Conservation (phyloP, 768 basidiomycete genomes). For the Russula sp. region DNA sequence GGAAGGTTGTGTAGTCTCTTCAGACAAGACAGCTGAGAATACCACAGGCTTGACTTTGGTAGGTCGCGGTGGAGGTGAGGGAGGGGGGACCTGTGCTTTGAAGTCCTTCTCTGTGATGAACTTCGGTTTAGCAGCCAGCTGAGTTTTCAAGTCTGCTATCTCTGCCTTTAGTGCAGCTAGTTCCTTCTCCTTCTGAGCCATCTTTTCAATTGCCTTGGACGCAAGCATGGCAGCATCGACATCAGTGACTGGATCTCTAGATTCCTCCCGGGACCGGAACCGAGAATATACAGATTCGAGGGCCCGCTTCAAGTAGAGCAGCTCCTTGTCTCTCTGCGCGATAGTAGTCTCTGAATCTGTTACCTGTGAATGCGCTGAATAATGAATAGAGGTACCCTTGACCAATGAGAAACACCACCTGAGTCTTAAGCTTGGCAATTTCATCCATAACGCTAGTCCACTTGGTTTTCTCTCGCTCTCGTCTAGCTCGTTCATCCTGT, state of each 20-base stretch:
- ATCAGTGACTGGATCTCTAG: conserved; percentile 41
- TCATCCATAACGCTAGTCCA: conserved; percentile 70
- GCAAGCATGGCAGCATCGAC: conserved; percentile 66
- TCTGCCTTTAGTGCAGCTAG: conserved; percentile 46
- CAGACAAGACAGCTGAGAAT: not conserved
- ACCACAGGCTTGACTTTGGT: not conserved
- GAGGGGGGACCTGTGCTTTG: conserved; percentile 58
- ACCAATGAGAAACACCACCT: conserved; percentile 37
- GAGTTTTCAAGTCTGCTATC: conserved; percentile 43
- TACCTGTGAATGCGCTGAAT: conserved; percentile 34
- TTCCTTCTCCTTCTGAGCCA: conserved; percentile 62
- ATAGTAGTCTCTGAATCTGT: conserved; percentile 43
- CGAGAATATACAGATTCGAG: conserved; percentile 80
- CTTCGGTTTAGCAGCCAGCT: conserved; percentile 43
- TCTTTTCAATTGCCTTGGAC: conserved; percentile 57
- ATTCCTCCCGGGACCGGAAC: conserved; percentile 55
- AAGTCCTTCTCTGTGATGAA: conserved; percentile 60
- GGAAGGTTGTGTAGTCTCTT: conserved; percentile 1
- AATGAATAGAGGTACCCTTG: not conserved
- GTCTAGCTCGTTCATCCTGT: conserved; percentile 66
- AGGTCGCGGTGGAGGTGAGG: conserved; percentile 46
- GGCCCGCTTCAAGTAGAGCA: conserved; percentile 72
- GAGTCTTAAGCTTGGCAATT: conserved; percentile 59
- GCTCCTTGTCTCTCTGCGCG: conserved; percentile 60
- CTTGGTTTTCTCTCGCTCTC: conserved; percentile 68